Evolutionary conservation across 208 protist species (phyloP).

Genomic region (Blechomonas ayalai): DNA sequence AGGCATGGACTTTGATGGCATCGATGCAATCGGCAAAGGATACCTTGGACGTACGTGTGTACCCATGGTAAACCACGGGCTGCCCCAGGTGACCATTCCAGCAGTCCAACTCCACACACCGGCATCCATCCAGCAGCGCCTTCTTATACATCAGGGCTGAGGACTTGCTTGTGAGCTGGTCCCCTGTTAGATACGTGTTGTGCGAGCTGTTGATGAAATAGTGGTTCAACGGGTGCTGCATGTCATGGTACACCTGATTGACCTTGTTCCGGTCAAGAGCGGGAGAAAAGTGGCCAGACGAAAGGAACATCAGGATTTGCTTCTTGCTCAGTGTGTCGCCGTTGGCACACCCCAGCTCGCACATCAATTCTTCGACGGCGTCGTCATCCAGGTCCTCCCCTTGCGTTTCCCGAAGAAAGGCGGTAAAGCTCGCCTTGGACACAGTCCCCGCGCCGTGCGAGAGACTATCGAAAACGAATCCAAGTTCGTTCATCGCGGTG

Average conservation of each 20-base stretch:
- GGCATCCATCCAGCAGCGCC: constrained; percentile 60
- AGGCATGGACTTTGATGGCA: constrained; percentile 57
- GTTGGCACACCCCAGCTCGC: constrained; percentile 25
- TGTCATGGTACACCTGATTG: constrained; percentile 64
- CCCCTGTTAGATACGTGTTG: constrained; percentile 94
- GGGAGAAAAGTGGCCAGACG: constrained; percentile 17
- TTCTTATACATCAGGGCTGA: constrained; percentile 57
- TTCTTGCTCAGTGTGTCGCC: constrained; percentile 13
- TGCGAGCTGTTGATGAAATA: constrained; percentile 94
- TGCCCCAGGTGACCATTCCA: constrained; percentile 62
- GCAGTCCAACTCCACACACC: constrained; percentile 83
- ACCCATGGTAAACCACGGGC: constrained; percentile 78
- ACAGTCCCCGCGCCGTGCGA: constrained; percentile 16
- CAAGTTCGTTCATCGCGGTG: constrained; percentile 41
- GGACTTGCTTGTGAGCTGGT: constrained; percentile 83
- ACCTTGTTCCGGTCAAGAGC: constrained; percentile 24
- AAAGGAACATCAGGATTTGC: constrained; percentile 40
- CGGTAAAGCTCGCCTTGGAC: constrained; percentile 27
- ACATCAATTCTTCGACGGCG: constrained; percentile 26
- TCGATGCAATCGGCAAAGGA: constrained; percentile 45
- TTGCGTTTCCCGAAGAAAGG: constrained; percentile 38
- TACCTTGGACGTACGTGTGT: constrained; percentile 75
- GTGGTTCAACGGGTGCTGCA: constrained; percentile 62
- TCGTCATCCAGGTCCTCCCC: constrained; percentile 25
- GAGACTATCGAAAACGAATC: constrained; percentile 36